Conservation (phyloP, 2,329 filamentous ascomycete species). For the Talaromyces sp. region DNA sequence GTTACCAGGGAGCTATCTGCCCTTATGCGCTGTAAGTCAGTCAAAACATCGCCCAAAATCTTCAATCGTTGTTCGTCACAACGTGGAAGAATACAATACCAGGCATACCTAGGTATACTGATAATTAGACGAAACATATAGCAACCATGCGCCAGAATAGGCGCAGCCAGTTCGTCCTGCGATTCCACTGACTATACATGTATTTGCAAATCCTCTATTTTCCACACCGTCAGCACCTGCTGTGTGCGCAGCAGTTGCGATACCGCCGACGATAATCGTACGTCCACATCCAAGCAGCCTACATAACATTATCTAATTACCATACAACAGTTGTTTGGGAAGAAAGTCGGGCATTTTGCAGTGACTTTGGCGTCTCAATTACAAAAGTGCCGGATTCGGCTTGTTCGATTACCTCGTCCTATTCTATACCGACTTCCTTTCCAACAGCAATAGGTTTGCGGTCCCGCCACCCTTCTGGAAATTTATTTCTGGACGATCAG, state of each 20-base stretch:
- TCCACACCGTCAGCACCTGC: background rate
- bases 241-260: slow-evolving; percentile 8
- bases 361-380: slow-evolving; percentile 1
- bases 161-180: background rate
- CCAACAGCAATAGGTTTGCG: background rate
- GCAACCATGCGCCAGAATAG: slow-evolving; percentile 7
- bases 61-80: background rate
- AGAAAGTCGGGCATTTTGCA: slow-evolving; percentile 8
- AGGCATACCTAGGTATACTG: background rate
- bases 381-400: slow-evolving; percentile 4
- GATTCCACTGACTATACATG: slow-evolving; percentile 10
- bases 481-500: background rate
- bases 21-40: slow-evolving; percentile 8
- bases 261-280: slow-evolving; percentile 2
- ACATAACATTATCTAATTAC: background rate
- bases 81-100: too few relatives aligned
- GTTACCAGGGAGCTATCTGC: slow-evolving; percentile 8
- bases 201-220: background rate
- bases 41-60: background rate
- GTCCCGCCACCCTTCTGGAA: background rate
- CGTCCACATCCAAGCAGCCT: background rate
- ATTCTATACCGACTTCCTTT: background rate
- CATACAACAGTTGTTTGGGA: background rate
- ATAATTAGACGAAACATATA: background rate
- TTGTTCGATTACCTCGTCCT: slow-evolving; percentile 6